A percentile compares a stretch with the other conserved stretches of the same genome.
Conservation (phyloP, 2,329 filamentous ascomycete genomes). For the Neurospora crassa region DNA sequence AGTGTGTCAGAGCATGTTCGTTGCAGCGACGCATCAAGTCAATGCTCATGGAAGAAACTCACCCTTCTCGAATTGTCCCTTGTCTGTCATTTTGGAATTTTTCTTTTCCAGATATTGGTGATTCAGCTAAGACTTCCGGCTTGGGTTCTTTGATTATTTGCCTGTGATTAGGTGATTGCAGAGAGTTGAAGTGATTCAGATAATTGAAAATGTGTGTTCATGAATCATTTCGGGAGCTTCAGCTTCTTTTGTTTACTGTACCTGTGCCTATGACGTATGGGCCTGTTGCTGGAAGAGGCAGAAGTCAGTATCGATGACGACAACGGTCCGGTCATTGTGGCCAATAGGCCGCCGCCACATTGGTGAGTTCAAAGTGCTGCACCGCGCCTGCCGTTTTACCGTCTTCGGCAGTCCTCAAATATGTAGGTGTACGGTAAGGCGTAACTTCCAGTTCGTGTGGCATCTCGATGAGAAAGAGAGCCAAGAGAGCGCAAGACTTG, state of each 20-base stretch:
- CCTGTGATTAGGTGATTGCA: neutral
- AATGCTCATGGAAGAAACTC: slow-evolving; percentile 5
- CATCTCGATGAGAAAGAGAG: neutral
- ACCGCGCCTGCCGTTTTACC: neutral
- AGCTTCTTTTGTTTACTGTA: neutral
- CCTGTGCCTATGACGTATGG: neutral
- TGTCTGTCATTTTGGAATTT: slow-evolving; percentile 14
- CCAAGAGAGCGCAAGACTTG: neutral
- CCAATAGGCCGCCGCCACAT: neutral
- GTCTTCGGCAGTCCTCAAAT: neutral
- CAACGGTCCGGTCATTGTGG: neutral
- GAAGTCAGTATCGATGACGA: neutral
- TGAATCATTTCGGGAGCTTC: neutral
- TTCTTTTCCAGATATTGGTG: neutral
- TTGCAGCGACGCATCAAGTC: neutral
- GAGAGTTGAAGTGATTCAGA: neutral
- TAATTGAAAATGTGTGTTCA: neutral
- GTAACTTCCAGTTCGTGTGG: neutral
- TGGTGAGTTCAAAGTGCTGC: neutral
- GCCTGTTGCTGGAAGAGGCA: neutral
- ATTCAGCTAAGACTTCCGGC: neutral
- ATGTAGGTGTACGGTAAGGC: neutral
- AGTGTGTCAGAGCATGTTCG: neutral
- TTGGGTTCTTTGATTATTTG: neutral
- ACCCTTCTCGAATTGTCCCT: slow-evolving; percentile 28